Base-by-base conservation (phyloP, 2,329 filamentous ascomycete genomes). In the Fusarium avenaceum region DNA sequence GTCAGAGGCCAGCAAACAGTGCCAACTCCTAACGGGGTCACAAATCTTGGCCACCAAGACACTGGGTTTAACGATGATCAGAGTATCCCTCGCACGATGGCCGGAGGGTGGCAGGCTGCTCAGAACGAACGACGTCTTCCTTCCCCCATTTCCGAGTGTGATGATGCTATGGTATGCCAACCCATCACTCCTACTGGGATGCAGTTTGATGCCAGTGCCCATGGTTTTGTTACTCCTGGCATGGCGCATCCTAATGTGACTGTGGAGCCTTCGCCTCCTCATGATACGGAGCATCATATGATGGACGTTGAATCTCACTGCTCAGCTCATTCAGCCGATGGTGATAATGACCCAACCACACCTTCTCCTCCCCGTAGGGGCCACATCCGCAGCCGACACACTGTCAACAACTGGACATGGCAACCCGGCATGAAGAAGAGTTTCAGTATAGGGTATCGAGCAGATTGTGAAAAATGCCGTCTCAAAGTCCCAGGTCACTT, bases 391-490 rank as follows among this genome's bases (percentile, higher is more conserved):
- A 88, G 85, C 67, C 84, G 85, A 54, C 87, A 89, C 71, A 89
- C 87, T 0, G 77, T 89, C 57, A 87, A 87, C 74, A 83, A 82
- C 57, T 89, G 86, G 87, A 89, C 87, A 3, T 81, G 83, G 73
- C 85, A 88, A 63, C 86, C 86, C 0, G 86, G 87, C 68, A 88
- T 88, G 85, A 91, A 90, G 79, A 87, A 87, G 76, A 88, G 86
- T 64, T 90, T 94, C 76, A 92, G 90, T 72, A 93, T 94, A 87
- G 92, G 92, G 50, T 94, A 90, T 80, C 84, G 91, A 66, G 85
- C 89, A 14, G 91, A 93, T 77, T 94, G 92, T 76, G 91, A 93
- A 64, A 93, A 93, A 78, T 94, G 92, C 79, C 86, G 85, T 44
- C 84, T 87, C 75, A 91, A 89, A 75, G 90, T 93, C 9, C 91